Percentiles rank a stretch among this genome's conserved stretches.
Conservation (phyloP, 768 basidiomycete genomes). For the Brasilioporus rufonigricans region DNA sequence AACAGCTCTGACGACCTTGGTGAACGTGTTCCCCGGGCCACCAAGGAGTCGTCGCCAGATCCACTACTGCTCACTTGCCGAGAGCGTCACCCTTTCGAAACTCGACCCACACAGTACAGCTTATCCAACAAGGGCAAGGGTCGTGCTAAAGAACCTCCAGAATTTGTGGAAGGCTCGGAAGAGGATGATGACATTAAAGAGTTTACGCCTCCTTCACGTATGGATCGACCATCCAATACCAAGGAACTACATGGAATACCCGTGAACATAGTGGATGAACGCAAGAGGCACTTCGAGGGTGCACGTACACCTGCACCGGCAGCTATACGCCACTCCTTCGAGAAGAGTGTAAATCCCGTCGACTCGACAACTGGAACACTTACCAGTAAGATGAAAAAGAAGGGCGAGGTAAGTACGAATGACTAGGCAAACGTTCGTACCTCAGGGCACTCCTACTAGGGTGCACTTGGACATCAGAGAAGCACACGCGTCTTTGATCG, state of each 20-base stretch:
- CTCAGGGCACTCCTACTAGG: slow-evolving; percentile 11
- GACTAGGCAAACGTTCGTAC: neutral
- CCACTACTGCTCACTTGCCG: slow-evolving; percentile 3
- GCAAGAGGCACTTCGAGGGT: slow-evolving; percentile 11
- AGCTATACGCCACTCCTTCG: neutral
- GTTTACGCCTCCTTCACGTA: slow-evolving; percentile 7
- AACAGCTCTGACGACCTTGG: slow-evolving; percentile 23
- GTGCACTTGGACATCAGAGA: neutral
- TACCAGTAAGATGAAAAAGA: slow-evolving; percentile 25
- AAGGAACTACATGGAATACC: slow-evolving; percentile 17
- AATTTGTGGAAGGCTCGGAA: slow-evolving; percentile 22
- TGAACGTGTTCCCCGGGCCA: slow-evolving; percentile 13
- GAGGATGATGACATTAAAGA: slow-evolving; percentile 23
- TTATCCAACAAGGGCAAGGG: slow-evolving; percentile 23
- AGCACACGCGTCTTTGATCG: slow-evolving; percentile 8
- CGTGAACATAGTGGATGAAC: slow-evolving; percentile 11
- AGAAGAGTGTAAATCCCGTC: neutral
- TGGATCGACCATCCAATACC: neutral
- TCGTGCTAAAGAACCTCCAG: slow-evolving; percentile 11
- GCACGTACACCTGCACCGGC: neutral
- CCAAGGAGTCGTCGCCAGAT: slow-evolving; percentile 24
- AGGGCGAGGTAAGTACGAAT: slow-evolving; percentile 19
- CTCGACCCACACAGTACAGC: slow-evolving; percentile 10
- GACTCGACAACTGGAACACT: slow-evolving; percentile 3
- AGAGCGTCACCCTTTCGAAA: slow-evolving; percentile 22